Evolutionary conservation across 2,329 filamentous ascomycete genomes (phyloP).

Genomic region (Hymenoscyphus linearis): DNA sequence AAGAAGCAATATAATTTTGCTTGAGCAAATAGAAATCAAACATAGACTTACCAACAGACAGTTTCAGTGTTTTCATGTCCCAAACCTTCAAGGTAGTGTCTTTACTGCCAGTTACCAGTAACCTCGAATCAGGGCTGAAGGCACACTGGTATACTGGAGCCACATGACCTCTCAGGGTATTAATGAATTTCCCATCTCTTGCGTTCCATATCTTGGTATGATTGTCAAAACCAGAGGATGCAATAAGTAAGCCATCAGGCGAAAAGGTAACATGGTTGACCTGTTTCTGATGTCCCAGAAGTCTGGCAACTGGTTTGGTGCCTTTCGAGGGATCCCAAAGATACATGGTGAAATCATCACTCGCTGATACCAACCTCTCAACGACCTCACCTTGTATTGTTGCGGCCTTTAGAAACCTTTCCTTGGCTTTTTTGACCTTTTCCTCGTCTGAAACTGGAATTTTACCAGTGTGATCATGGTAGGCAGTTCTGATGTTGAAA

Average conservation of each 20-base stretch:
- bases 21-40: not conserved
- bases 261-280: slow-evolving; percentile 96
- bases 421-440: slow-evolving; percentile 68
- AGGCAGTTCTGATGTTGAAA: slow-evolving; percentile 79
- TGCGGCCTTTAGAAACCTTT: slow-evolving; percentile 81
- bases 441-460: slow-evolving; percentile 64
- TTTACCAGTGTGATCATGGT: slow-evolving; percentile 74
- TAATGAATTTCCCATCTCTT: slow-evolving; percentile 70
- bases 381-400: slow-evolving; percentile 69
- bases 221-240: slow-evolving; percentile 88
- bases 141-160: slow-evolving; percentile 88
- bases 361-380: slow-evolving; percentile 83
- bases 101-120: slow-evolving; percentile 82
- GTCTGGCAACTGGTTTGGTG: slow-evolving; percentile 78
- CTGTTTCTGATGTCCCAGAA: slow-evolving; percentile 93
- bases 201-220: slow-evolving; percentile 90
- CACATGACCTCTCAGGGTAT: slow-evolving; percentile 82
- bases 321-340: slow-evolving; percentile 80
- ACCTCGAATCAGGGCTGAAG: slow-evolving; percentile 87
- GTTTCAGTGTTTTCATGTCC: slow-evolving; percentile 80
- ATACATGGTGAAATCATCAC: slow-evolving; percentile 94
- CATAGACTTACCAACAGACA: slow-evolving; percentile 45
- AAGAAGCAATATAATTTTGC: not conserved
- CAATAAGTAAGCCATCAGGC: slow-evolving; percentile 81
- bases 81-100: slow-evolving; percentile 65